These are phyloP conservation scores for Ophiostoma ips DNA, from an alignment of 2,329 filamentous ascomycete genomes.

Conservation along the genomic window DNA sequence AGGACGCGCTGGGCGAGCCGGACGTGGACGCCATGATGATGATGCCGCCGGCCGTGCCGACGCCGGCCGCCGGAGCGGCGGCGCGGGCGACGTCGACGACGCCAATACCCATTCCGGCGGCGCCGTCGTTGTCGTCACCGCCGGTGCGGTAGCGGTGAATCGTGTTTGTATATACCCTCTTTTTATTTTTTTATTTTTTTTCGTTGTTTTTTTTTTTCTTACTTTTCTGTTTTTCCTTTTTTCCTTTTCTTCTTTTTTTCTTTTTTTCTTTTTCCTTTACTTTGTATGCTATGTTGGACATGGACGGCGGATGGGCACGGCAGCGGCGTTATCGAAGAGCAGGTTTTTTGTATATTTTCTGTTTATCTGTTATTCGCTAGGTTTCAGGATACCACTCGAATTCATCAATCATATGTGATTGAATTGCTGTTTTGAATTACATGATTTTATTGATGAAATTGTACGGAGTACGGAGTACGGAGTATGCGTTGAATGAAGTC, in stretches of 20 bases:
- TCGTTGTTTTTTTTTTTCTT: neutral
- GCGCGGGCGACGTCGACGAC: constrained; percentile 7
- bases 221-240: neutral
- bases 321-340: no score
- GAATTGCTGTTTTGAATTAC: no score
- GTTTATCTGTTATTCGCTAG: no score
- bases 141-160: neutral
- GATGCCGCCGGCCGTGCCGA: constrained; percentile 12
- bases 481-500: no score
- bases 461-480: no score
- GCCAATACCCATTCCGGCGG: constrained; percentile 7
- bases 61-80: neutral
- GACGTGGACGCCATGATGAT: constrained; percentile 28
- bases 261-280: no score
- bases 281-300: no score
- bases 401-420: no score
- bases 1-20: constrained; percentile 45
- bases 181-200: neutral
- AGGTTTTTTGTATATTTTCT: no score
- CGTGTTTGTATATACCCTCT: neutral
- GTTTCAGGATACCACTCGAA: no score
- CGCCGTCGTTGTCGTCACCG: constrained; percentile 1
- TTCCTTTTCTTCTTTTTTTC: neutral
- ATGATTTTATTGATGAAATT: no score
- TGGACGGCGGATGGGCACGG: no score